These are phyloP conservation scores for Jatropha podagrica DNA, from an alignment of 441 rosid species.

Conservation along the genomic window DNA sequence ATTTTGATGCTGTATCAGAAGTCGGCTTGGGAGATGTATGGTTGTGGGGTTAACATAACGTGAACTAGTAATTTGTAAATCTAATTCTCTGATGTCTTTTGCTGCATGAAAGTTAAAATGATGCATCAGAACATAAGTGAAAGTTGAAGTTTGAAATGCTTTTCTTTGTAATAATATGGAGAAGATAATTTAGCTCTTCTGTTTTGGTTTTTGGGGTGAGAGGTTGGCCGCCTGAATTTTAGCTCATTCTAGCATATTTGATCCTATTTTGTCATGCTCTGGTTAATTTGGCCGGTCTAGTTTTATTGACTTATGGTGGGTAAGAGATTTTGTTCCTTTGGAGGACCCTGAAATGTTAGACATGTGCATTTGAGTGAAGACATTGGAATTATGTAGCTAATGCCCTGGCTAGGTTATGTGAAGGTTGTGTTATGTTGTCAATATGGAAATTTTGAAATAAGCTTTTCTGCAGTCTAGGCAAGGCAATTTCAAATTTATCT, in stretches of 20 bases:
- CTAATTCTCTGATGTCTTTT: background rate
- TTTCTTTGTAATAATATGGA: background rate
- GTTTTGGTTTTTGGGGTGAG: background rate
- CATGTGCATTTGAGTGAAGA: background rate
- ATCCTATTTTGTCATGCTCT: background rate
- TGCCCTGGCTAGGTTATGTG: background rate
- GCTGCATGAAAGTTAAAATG: background rate
- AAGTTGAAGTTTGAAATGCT: background rate
- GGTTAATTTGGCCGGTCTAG: background rate
- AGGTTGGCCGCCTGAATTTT: background rate
- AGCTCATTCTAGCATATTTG: background rate
- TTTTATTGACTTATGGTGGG: background rate
- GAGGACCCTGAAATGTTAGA: background rate
- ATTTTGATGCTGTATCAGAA: background rate
- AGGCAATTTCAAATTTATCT: background rate
- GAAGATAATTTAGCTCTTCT: background rate
- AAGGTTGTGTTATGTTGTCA: background rate
- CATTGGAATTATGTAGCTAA: background rate
- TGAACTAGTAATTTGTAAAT: background rate
- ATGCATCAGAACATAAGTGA: background rate
- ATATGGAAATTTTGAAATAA: background rate
- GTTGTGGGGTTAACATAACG: background rate
- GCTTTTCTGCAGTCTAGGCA: background rate
- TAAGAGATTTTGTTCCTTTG: background rate
- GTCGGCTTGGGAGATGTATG: background rate